These are phyloP conservation scores for Avicennia marina DNA, from an alignment of 257 asterid genomes.

Conservation along the genomic window DNA sequence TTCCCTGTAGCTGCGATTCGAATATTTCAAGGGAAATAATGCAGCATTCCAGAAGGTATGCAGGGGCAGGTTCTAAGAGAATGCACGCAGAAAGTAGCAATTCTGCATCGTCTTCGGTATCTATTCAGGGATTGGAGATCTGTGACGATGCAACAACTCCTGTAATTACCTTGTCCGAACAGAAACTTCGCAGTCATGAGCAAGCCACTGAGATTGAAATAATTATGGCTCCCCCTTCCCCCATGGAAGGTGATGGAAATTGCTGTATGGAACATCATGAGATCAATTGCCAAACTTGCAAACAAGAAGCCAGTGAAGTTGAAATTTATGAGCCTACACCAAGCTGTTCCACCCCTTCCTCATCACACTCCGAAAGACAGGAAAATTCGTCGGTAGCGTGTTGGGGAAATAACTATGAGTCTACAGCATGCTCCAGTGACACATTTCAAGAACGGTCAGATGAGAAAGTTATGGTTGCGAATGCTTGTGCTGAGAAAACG, in stretches of 20 bases:
- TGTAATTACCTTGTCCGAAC: conserved; percentile 29
- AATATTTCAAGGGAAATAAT: conserved; percentile 31
- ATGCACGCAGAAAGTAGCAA: conserved; percentile 60
- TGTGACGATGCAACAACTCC: conserved; percentile 56
- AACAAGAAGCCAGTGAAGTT: conserved; percentile 38
- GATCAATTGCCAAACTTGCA: too few relatives aligned
- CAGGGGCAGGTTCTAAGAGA: conserved; percentile 39
- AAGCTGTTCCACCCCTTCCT: conserved; percentile 53
- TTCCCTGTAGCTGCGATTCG: too few relatives aligned
- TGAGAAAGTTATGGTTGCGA: conserved; percentile 31
- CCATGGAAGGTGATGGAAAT: conserved; percentile 29
- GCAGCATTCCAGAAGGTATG: conserved; percentile 36
- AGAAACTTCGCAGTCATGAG: conserved; percentile 30
- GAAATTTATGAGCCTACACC: conserved; percentile 44
- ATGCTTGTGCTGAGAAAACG: conserved; percentile 31
- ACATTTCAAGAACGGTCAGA: conserved; percentile 24
- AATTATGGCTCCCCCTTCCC: conserved; percentile 32
- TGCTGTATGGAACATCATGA: conserved; percentile 21
- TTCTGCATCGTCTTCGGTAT: conserved; percentile 71
- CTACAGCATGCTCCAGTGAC: conserved; percentile 24
- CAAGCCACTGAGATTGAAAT: conserved; percentile 31
- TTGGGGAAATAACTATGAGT: conserved; percentile 29
- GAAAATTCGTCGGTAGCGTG: conserved; percentile 30
- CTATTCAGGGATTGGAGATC: conserved; percentile 71
- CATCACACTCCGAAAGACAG: conserved; percentile 41